Percentiles rank a stretch among this genome's conserved stretches.
phyloP scores from a whole-genome alignment of 148 eudicot genomes.

The Nepenthes gracilis region DNA sequence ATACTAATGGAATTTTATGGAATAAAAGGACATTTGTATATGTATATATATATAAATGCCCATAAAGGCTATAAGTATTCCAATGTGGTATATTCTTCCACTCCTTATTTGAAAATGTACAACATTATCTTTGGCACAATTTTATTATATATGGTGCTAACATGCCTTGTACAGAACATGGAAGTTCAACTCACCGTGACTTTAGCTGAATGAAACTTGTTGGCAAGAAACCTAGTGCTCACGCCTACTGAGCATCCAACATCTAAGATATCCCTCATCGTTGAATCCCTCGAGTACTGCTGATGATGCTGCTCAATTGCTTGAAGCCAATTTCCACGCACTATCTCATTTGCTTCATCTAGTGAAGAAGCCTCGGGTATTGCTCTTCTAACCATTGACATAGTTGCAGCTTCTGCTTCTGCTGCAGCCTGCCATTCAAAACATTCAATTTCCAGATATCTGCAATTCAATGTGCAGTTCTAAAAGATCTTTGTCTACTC shows the following conservation, averaged over 20 bases:
- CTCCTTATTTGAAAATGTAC: too few species aligned
- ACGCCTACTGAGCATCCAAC: constrained; percentile 91
- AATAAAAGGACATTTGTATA: too few species aligned
- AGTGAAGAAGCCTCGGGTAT: constrained; percentile 74
- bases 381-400: constrained; percentile 72
- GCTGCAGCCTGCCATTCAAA: constrained; percentile 74
- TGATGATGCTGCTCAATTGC: constrained; percentile 69
- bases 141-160: too few species aligned
- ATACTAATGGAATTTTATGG: too few species aligned
- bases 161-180: too few species aligned
- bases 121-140: too few species aligned
- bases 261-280: constrained; percentile 59
- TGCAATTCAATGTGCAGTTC: background rate
- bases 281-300: constrained; percentile 36
- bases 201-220: constrained; percentile 67
- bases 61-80: too few species aligned
- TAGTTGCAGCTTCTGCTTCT: constrained; percentile 93
- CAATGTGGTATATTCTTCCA: too few species aligned
- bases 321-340: constrained; percentile 89
- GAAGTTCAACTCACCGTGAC: constrained; percentile 36
- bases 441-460: background rate
- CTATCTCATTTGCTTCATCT: constrained; percentile 78
- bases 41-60: too few species aligned
- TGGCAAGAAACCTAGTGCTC: constrained; percentile 73
- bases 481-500: too few species aligned